Evolutionary conservation across 2,329 filamentous ascomycete genomes (phyloP), one percentile per base, ranked within the genome.

Genomic region (Podosphaera aphanis): DNA sequence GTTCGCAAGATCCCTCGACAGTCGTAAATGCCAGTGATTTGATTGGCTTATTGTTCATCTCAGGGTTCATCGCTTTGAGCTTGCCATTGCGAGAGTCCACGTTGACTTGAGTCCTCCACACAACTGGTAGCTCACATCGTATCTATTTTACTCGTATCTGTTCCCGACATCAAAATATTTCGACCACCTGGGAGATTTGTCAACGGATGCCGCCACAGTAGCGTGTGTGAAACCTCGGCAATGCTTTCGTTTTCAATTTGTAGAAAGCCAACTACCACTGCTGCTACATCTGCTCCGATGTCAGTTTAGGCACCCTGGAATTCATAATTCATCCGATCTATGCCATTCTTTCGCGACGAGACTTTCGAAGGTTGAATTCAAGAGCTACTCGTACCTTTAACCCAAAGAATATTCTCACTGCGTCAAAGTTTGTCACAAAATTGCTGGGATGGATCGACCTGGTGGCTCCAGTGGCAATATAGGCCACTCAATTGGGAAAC

Each of bases 401-500:
- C 13, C 29, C 29, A 33, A 13, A 13, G 11, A 33, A 13, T 11
- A 33, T 33, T 33, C n/a, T n/a, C 10, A 33, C 29, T 33, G 29
- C 8, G 11, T 6, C 15, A n/a, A 33, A 33, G 6, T 33, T 13
- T 33, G 10, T 33, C 4, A 33, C 6, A 33, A 33, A 3, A 33
- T 11, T 39, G 47, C 48, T 36, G 44, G 48, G 43, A 59, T 60
- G 58, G 57, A 60, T 33, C 51, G 57, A 23, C 54, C 55, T 40
- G 52, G 52, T 13, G 58, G 58, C 46, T 55, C 55, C 27, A 45
- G 61, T 47, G 61, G 59, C 31, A 55, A 55, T 45, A 58, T 58
- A 37, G 59, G 58, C 37, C 56, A 59, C 48, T 59, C 59, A 21
- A 59, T 57, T 43, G 57, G 59, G 43, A 56, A 66, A 51, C 52